A percentile compares a stretch with the other conserved stretches of the same genome.
Evolutionary conservation across 306 rosid species (phyloP).

Genomic region (Cucurbita maxima): DNA sequence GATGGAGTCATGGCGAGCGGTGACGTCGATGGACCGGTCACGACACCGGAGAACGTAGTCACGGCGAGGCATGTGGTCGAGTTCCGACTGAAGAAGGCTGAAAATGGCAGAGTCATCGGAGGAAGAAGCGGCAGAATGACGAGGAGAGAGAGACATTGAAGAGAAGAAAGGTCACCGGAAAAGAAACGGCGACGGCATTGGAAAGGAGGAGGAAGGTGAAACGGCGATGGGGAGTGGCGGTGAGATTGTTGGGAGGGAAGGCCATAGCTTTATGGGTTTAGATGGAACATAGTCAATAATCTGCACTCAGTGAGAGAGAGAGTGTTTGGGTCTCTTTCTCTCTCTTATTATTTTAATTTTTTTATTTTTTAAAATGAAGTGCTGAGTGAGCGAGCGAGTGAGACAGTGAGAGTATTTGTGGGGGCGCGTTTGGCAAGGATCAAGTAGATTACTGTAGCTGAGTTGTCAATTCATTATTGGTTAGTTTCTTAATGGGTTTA

Average conservation of each 20-base stretch:
- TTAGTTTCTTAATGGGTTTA: not conserved
- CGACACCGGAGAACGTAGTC: slow-evolving; percentile 30
- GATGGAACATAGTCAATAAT: not conserved
- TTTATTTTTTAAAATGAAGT: not conserved
- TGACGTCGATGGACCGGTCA: slow-evolving; percentile 23
- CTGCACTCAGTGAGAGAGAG: not conserved
- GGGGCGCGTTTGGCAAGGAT: not conserved
- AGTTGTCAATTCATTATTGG: not conserved
- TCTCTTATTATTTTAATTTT: not conserved
- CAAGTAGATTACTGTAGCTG: not conserved
- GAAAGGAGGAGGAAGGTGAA: not conserved
- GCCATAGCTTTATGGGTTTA: slow-evolving; percentile 1
- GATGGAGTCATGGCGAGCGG: slow-evolving; percentile 45
- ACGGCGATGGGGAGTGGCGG: not conserved
- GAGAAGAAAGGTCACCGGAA: not conserved
- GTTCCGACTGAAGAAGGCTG: slow-evolving; percentile 6
- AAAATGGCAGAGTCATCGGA: not conserved
- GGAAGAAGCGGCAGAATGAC: not conserved
- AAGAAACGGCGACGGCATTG: not conserved
- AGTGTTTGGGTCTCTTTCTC: not conserved
- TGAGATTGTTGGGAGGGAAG: not conserved
- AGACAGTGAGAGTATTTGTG: not conserved
- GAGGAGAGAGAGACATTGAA: slow-evolving; percentile 1
- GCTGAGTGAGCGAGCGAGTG: not conserved
- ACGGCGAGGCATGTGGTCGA: slow-evolving; percentile 14